These are phyloP conservation scores for Fusarium siculi DNA, from an alignment of 2,329 filamentous ascomycete genomes.

Conservation along the genomic window DNA sequence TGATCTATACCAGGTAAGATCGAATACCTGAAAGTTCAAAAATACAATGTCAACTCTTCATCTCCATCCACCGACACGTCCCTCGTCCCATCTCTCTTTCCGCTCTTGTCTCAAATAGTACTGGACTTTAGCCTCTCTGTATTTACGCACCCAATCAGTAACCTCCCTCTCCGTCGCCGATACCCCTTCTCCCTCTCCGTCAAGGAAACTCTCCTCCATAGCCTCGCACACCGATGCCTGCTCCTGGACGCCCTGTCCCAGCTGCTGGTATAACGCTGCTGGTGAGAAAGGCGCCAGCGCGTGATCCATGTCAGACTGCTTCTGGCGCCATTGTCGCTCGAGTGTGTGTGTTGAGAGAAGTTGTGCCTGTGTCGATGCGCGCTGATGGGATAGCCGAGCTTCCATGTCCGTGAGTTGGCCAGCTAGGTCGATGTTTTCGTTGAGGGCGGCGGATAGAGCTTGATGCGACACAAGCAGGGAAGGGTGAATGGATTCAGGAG, in stretches of 20 bases:
- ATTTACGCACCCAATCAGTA: conserved; percentile 83
- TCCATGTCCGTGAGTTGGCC: conserved; percentile 70
- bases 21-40: neutral
- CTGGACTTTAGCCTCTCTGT: conserved; percentile 81
- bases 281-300: conserved; percentile 87
- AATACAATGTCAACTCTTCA: conserved; percentile 47
- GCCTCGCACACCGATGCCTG: conserved; percentile 83
- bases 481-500: conserved; percentile 74
- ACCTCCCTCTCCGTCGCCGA: conserved; percentile 82
- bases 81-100: conserved; percentile 95
- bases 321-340: conserved; percentile 91
- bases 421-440: conserved; percentile 78
- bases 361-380: conserved; percentile 80
- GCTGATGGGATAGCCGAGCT: conserved; percentile 65
- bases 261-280: conserved; percentile 83
- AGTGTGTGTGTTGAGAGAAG: conserved; percentile 85
- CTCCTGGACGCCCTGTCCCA: conserved; percentile 81
- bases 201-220: conserved; percentile 92
- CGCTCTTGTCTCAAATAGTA: conserved; percentile 85
- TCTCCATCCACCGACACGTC: conserved; percentile 93
- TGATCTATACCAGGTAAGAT: neutral
- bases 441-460: conserved; percentile 71
- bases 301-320: conserved; percentile 88
- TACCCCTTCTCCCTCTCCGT: conserved; percentile 57
- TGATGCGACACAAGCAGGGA: conserved; percentile 74